phyloP scores from a whole-genome alignment of 2,329 filamentous ascomycete genomes.

The Diaporthe velutina region DNA sequence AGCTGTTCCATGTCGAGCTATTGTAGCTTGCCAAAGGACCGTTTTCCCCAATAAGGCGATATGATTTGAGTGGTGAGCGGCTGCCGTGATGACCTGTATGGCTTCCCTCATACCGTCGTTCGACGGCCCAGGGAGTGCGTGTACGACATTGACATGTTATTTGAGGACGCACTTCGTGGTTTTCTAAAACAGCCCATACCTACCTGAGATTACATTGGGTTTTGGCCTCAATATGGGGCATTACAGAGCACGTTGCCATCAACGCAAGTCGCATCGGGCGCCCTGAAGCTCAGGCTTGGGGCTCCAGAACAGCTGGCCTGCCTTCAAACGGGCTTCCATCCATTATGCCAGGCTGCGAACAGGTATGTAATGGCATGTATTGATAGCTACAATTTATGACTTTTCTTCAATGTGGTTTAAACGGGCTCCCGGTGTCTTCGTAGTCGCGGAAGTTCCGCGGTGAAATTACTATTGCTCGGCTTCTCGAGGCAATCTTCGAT shows the following conservation, averaged over 20 bases:
- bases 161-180: neutral
- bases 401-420: neutral
- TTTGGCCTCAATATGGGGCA: neutral
- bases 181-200: neutral
- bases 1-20: neutral
- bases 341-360: too few relatives aligned
- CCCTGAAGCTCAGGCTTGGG: neutral
- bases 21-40: constrained; percentile 3
- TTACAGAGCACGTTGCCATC: neutral
- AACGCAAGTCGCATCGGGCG: neutral
- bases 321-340: neutral
- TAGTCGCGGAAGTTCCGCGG: neutral
- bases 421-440: neutral
- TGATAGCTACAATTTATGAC: too few relatives aligned
- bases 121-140: neutral
- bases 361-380: neutral
- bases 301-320: neutral
- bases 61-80: neutral
- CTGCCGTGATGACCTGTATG: neutral
- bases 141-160: neutral
- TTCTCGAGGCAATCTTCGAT: neutral
- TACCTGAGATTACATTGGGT: neutral
- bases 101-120: too few relatives aligned
- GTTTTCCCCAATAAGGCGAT: neutral
- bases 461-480: neutral